Evolutionary conservation across 371 early-diverging fungal species (phyloP), one percentile per base, ranked within the genome.

Genomic region (Mortierella sp.): DNA sequence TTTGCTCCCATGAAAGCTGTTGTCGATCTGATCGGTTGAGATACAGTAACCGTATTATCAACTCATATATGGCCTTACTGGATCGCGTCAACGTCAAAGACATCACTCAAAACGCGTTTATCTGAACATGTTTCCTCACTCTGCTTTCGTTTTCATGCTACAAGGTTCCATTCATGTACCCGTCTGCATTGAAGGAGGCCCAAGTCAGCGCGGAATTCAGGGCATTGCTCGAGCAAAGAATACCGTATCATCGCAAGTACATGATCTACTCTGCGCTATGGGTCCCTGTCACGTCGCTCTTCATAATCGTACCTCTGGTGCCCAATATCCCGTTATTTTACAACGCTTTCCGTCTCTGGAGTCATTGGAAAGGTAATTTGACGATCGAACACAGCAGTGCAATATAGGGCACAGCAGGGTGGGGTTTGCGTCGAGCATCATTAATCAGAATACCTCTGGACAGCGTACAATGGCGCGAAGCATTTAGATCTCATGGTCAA

Each of bases 261-360:
- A 85, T 92, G 86, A 81, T 81, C 48, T 87, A 89, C 55, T 90
- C 90, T 48, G 87, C 86, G 21, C 83, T 90, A 48, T 83, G 85
- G 84, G 80, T 93, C 7, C 95, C 95, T 1, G 70, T 93, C 32
- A 78, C 94, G 6, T 83, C 87, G 48, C 80, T 88, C 17, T 92
- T 93, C 82, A 87, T 83, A 5, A 69, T 93, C 60, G 88, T 94
- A 0, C 95, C 95, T 2, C 55, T 93, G 15, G 76, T 93, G 6
- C 95, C 95, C 32, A 94, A 94, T 76, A 87, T 94, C 46, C 93
- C 93, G 0, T 76, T 94, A 15, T 89, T 90, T 23, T 94, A 94
- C 79, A 94, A 94, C 64, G 60, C 91, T 24, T 93, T 91, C 64
- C 89, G 95, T 6, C 79, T 93, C 17, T 92, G 92, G 80, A 91